phyloP scores from a whole-genome alignment of 306 rosid species.

The Lathyrus oleraceus region DNA sequence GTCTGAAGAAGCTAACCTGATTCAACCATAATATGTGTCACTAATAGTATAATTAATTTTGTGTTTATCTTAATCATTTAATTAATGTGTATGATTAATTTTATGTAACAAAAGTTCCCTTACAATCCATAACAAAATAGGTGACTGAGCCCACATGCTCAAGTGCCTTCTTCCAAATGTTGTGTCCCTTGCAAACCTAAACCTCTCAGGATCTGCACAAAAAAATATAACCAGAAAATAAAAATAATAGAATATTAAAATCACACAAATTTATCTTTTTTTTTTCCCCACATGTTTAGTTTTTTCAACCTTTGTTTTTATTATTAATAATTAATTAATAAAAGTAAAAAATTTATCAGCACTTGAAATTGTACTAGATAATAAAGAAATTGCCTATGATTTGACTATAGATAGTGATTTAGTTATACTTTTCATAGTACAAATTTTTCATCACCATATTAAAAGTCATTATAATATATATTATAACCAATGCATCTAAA shows the following conservation, averaged over 20 bases:
- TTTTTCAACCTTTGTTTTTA: neutral
- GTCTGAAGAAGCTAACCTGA: slow-evolving; percentile 88
- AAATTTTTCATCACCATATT: too few species aligned
- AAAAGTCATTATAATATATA: too few species aligned
- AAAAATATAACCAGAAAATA: neutral
- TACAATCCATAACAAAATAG: slow-evolving; percentile 66
- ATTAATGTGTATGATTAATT: neutral
- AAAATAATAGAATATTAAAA: neutral
- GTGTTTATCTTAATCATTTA: neutral
- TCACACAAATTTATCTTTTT: neutral
- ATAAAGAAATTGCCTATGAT: neutral
- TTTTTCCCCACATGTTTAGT: too few species aligned
- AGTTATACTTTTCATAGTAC: too few species aligned
- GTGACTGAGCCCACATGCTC: slow-evolving; percentile 48
- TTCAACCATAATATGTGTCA: neutral
- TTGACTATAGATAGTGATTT: too few species aligned
- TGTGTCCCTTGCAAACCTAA: slow-evolving; percentile 86
- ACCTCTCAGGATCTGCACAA: slow-evolving; percentile 71
- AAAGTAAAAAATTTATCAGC: neutral
- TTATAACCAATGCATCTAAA: too few species aligned
- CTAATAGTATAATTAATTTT: neutral
- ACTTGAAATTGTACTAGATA: neutral
- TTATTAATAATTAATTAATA: neutral
- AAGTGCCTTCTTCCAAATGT: slow-evolving; percentile 83
- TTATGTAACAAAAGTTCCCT: slow-evolving; percentile 17